Evolutionary conservation across 192 early-diverging fungal genomes (phyloP).

Genomic region (Phycomyces blakesleeanus): DNA sequence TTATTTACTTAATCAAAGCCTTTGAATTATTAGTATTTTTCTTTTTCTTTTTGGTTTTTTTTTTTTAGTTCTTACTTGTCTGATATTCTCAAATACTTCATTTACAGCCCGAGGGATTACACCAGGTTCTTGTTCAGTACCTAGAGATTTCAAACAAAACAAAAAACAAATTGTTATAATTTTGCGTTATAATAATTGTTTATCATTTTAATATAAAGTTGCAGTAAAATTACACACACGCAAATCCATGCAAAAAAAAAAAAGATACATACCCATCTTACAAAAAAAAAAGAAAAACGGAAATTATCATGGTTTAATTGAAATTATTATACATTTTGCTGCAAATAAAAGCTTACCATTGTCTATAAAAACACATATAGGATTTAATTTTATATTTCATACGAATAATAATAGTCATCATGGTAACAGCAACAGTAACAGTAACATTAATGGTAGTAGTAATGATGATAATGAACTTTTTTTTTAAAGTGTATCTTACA

Average conservation of each 20-base stretch:
- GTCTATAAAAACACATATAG: slow-evolving; percentile 31
- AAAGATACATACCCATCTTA: background rate
- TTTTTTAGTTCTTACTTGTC: slow-evolving; percentile 42
- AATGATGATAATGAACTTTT: too few relatives aligned
- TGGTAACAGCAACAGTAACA: too few relatives aligned
- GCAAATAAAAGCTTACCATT: slow-evolving; percentile 39
- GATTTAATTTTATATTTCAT: slow-evolving; percentile 3
- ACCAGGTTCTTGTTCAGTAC: slow-evolving; percentile 66
- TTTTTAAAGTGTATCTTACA: too few relatives aligned
- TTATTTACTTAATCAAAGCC: too few relatives aligned
- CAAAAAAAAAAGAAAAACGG: slow-evolving; percentile 19
- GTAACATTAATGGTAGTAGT: background rate
- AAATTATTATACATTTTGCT: too few relatives aligned
- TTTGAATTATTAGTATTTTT: too few relatives aligned
- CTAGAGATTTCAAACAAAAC: slow-evolving; percentile 22
- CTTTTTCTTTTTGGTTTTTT: too few relatives aligned
- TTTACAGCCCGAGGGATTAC: slow-evolving; percentile 75
- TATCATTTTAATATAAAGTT: background rate
- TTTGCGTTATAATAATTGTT: too few relatives aligned
- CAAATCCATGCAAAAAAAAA: background rate
- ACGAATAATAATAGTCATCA: too few relatives aligned
- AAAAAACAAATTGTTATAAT: background rate
- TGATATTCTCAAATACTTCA: slow-evolving; percentile 74
- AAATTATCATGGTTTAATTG: too few relatives aligned
- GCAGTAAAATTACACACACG: background rate